Evolutionary conservation across 495 filamentous ascomycete species (phyloP), one percentile per base, ranked within the genome.

Genomic region (Thermothielavioides terrestris): DNA sequence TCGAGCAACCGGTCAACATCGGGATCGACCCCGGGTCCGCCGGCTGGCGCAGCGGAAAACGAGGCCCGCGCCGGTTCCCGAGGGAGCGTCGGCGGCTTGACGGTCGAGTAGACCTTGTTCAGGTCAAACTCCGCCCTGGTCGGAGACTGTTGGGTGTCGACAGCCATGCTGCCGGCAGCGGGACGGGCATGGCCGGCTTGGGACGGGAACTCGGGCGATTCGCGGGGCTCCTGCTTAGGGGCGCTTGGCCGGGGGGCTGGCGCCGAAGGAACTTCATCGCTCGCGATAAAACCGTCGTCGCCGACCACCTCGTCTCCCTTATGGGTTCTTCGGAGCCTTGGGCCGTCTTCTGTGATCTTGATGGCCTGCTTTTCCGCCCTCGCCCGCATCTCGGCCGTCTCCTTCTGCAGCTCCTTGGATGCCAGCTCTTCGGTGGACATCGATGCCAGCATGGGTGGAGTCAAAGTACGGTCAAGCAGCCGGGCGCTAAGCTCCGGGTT

Each of bases 281-380:
- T 61, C 0, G 64, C 53, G 18, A 67, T 54, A 20, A 66, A 56
- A 46, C 54, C 55, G 18, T 77, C 86, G 27, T 85, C 82, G 43
- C 86, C 88, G 30, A 98, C 78, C 12, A 94, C 50, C 60, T 98
- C 92, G 50, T 96, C 90, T 25, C 92, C 92, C 66, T 96, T 98
- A 64, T 97, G 92, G 2, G 91, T 96, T 54, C 85, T 82, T 57
- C 89, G 78, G 48, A 95, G 85, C 4, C 89, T 80, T 6, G 91
- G 92, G 0, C 79, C 81, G 55, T 90, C 82, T 31, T 94, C 88
- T 32, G 87, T 80, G 26, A 90, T 77, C 43, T 94, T 79, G 41
- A 90, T 86, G 43, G 88, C 81, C 55, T 95, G 89, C 54, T 92
- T 85, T 53, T 96, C 92, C 1, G 84, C 81, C 34, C 73, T 66